Percentiles rank a stretch among this genome's conserved stretches.
phyloP scores from a whole-genome alignment of 495 filamentous ascomycete genomes.

The Aspergillus diversus region DNA sequence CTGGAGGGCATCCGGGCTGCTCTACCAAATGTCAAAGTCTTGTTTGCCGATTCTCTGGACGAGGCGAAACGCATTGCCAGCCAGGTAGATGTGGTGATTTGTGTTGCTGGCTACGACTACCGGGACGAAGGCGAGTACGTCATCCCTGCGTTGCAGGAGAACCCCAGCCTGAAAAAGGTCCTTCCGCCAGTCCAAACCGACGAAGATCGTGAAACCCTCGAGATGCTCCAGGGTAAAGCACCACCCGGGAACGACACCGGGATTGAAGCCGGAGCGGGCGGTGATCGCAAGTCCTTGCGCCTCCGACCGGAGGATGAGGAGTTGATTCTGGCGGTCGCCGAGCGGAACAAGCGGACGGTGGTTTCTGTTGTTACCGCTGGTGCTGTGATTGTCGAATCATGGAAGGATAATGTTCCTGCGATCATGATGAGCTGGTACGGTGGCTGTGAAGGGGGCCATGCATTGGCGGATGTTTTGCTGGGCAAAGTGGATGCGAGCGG shows the following conservation, averaged over 20 bases:
- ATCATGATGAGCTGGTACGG: constrained; percentile 29
- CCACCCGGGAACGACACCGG: background rate
- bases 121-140: constrained; percentile 30
- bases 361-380: constrained; percentile 33
- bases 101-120: constrained; percentile 24
- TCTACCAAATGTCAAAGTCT: background rate
- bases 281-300: constrained; percentile 21
- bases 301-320: constrained; percentile 21
- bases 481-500: constrained; percentile 22
- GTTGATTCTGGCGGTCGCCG: background rate
- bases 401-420: constrained; percentile 20
- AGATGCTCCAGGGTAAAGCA: constrained; percentile 5
- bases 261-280: constrained; percentile 14
- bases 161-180: background rate
- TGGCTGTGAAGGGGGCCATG: constrained; percentile 20
- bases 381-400: constrained; percentile 25
- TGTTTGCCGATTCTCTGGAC: background rate
- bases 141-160: constrained; percentile 14
- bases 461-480: constrained; percentile 17
- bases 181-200: constrained; percentile 2
- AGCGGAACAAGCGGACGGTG: constrained; percentile 11
- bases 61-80: background rate
- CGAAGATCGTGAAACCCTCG: background rate
- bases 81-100: constrained; percentile 22
- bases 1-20: constrained; percentile 20